Conservation (phyloP, 2,329 filamentous ascomycete species). For the Coniochaeta pulveracea region DNA sequence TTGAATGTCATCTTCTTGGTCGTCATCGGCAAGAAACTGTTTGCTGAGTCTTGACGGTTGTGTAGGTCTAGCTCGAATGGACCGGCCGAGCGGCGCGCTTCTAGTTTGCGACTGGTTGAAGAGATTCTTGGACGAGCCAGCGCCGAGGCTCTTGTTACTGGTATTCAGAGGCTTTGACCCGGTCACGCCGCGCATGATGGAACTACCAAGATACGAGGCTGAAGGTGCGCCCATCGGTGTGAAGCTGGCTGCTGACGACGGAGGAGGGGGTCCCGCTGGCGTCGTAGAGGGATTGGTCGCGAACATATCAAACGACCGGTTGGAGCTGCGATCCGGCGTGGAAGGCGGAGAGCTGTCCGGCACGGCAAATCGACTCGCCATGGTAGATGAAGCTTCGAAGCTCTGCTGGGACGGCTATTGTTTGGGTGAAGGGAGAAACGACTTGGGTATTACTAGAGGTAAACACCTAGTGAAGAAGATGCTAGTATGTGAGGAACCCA, state of each 20-base stretch:
- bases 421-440: too few relatives aligned
- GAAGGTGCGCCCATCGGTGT: slow-evolving; percentile 45
- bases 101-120: slow-evolving; percentile 27
- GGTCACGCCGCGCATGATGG: slow-evolving; percentile 30
- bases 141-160: slow-evolving; percentile 19
- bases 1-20: slow-evolving; percentile 25
- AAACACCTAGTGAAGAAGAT: too few relatives aligned
- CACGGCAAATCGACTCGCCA: slow-evolving; percentile 26
- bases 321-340: slow-evolving; percentile 33
- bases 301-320: slow-evolving; percentile 18
- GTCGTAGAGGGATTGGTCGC: slow-evolving; percentile 39
- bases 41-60: slow-evolving; percentile 41
- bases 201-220: slow-evolving; percentile 42
- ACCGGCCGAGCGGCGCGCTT: slow-evolving; percentile 35
- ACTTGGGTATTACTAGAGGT: too few relatives aligned
- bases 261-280: slow-evolving; percentile 36
- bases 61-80: slow-evolving; percentile 21
- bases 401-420: too few relatives aligned
- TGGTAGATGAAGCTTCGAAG: too few relatives aligned
- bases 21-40: slow-evolving; percentile 24
- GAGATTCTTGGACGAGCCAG: slow-evolving; percentile 20
- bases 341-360: slow-evolving; percentile 31
- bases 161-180: slow-evolving; percentile 7
- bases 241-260: slow-evolving; percentile 39
- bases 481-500: too few relatives aligned